These are phyloP conservation scores for Colletotrichum cuscutae DNA, from an alignment of 2,329 filamentous ascomycete species.

Conservation along the genomic window DNA sequence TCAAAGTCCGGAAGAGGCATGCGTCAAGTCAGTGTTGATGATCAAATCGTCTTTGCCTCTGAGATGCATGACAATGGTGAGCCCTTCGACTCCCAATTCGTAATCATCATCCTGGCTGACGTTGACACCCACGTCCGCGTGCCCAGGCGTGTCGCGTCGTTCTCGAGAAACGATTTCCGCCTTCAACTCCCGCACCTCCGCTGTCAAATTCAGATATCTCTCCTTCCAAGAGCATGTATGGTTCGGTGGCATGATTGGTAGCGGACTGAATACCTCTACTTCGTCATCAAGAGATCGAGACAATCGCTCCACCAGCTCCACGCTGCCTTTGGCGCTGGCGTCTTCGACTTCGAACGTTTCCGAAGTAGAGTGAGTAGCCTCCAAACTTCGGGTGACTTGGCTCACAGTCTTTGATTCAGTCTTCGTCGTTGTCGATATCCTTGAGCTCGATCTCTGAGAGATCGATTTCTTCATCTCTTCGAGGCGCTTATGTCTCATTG, in stretches of 20 bases:
- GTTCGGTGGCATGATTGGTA: conserved; percentile 48
- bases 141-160: conserved; percentile 25
- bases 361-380: neutral
- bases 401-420: neutral
- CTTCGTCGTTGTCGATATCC: neutral
- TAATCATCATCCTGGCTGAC: conserved; percentile 41
- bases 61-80: conserved; percentile 63
- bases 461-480: neutral
- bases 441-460: conserved; percentile 7
- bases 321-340: neutral
- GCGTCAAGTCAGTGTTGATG: conserved; percentile 58
- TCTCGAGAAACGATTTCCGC: conserved; percentile 46
- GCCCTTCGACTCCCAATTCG: conserved; percentile 56
- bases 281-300: neutral
- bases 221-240: conserved; percentile 56
- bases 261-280: conserved; percentile 45
- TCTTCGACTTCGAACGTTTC: neutral
- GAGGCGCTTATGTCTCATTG: neutral
- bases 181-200: conserved; percentile 54
- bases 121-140: conserved; percentile 37
- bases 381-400: neutral
- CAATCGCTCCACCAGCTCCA: neutral
- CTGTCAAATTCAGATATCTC: conserved; percentile 51
- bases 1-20: conserved; percentile 13
- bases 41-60: conserved; percentile 61